phyloP scores from a whole-genome alignment of 2,329 filamentous ascomycete genomes.

The Aspergillus luchuensis region DNA sequence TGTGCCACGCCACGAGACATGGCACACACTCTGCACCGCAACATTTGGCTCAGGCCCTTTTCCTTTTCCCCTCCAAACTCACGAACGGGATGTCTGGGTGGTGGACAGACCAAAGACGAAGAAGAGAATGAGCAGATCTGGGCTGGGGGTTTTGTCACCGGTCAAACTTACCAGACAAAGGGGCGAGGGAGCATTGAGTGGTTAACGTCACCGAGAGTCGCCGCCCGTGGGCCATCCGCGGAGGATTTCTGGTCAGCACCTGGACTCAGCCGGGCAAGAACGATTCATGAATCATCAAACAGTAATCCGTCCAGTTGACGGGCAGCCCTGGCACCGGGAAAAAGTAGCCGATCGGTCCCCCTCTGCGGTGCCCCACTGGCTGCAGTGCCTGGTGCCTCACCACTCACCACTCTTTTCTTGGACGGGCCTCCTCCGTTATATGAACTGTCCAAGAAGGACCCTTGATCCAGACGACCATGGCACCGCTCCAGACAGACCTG shows the following conservation, averaged over 20 bases:
- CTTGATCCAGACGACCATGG: constrained; percentile 4
- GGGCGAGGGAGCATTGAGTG: constrained; percentile 15
- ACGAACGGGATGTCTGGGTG: not conserved
- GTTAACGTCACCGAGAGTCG: constrained; percentile 22
- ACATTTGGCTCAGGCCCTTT: not conserved
- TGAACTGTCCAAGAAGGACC: constrained; percentile 7
- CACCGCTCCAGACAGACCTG: not conserved
- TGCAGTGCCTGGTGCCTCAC: constrained; percentile 15
- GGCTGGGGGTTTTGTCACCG: not conserved
- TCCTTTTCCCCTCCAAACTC: not conserved
- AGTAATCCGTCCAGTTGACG: not conserved
- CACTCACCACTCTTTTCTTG: not conserved
- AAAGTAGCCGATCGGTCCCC: constrained; percentile 10
- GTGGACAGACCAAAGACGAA: not conserved
- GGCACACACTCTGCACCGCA: not conserved
- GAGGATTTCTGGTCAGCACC: constrained; percentile 6
- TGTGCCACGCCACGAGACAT: not conserved
- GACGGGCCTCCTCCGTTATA: constrained; percentile 1
- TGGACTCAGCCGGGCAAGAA: not conserved
- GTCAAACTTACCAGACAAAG: constrained; percentile 17
- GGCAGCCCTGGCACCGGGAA: constrained; percentile 1
- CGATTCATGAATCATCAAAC: constrained; percentile 12
- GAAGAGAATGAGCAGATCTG: not conserved
- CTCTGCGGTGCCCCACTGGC: constrained; percentile 6
- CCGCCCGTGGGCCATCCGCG: constrained; percentile 3